Conservation (phyloP, 1,284 basidiomycete genomes). For the Ustilago tritici region DNA sequence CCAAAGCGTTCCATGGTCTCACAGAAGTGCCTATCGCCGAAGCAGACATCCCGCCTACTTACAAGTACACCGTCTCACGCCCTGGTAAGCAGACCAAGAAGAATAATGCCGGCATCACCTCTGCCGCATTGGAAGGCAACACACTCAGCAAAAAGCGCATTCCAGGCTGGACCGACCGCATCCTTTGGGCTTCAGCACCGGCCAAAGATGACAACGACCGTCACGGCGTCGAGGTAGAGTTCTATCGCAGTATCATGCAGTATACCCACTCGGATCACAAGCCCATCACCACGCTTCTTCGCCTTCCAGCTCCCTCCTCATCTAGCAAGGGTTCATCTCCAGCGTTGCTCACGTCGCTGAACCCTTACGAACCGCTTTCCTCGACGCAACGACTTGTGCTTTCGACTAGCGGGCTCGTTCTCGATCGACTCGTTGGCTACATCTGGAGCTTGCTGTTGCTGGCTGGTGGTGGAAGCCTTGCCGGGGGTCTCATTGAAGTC, state of each 20-base stretch:
- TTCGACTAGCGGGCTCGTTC: slow-evolving; percentile 73
- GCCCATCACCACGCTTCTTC: slow-evolving; percentile 67
- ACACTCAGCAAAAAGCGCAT: slow-evolving; percentile 77
- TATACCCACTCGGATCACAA: slow-evolving; percentile 69
- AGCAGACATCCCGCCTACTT: slow-evolving; percentile 61
- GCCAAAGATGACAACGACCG: slow-evolving; percentile 27
- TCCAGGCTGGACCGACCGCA: slow-evolving; percentile 94
- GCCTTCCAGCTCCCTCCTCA: slow-evolving; percentile 43
- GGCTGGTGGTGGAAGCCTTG: slow-evolving; percentile 79
- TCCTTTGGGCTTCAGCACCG: slow-evolving; percentile 77
- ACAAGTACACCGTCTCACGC: slow-evolving; percentile 64
- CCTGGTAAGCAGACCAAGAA: slow-evolving; percentile 34
- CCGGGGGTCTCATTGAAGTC: slow-evolving; percentile 55
- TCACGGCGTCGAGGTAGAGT: slow-evolving; percentile 59
- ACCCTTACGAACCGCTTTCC: slow-evolving; percentile 32
- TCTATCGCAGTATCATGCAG: slow-evolving; percentile 67
- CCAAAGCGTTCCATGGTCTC: slow-evolving; percentile 62
- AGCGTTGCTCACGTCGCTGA: slow-evolving; percentile 72
- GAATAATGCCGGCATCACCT: slow-evolving; percentile 44
- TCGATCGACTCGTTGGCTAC: slow-evolving; percentile 81
- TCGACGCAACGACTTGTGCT: slow-evolving; percentile 44
- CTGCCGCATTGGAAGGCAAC: slow-evolving; percentile 31
- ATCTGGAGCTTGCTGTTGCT: slow-evolving; percentile 80
- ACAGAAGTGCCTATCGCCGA: slow-evolving; percentile 53
- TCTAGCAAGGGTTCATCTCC: slow-evolving; percentile 71